phyloP scores from a whole-genome alignment of 345 rosid genomes.

The Lepidium didymum region DNA sequence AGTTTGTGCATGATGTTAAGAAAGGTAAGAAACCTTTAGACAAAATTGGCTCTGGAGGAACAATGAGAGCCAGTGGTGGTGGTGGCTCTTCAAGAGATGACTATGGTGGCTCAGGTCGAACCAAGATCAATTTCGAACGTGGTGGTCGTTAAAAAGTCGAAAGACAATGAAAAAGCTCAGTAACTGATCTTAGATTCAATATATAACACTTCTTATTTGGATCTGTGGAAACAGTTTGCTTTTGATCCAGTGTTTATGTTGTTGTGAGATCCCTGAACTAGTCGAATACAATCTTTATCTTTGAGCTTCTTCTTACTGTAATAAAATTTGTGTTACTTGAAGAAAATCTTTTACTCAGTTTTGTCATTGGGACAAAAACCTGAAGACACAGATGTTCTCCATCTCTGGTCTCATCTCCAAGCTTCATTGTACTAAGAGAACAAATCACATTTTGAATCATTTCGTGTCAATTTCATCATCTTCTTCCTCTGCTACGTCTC shows the following conservation, averaged over 20 bases:
- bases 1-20: conserved; percentile 65
- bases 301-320: neutral
- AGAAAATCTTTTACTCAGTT: no score
- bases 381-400: neutral
- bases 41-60: conserved; percentile 54
- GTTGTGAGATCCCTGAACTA: no score
- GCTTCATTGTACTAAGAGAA: conserved; percentile 1
- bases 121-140: conserved; percentile 59
- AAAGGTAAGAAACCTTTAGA: conserved; percentile 65
- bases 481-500: neutral
- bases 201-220: no score
- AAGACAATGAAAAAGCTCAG: no score
- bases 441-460: neutral
- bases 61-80: conserved; percentile 58
- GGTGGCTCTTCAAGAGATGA: conserved; percentile 43
- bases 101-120: conserved; percentile 49
- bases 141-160: conserved; percentile 7
- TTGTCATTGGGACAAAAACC: neutral
- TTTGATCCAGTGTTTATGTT: no score
- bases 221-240: no score
- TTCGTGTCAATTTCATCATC: neutral
- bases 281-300: no score
- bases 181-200: no score
- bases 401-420: conserved; percentile 1
- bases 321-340: neutral